Conservation (phyloP, 2,329 filamentous ascomycete genomes). For the Cordyceps fumosorosea region DNA sequence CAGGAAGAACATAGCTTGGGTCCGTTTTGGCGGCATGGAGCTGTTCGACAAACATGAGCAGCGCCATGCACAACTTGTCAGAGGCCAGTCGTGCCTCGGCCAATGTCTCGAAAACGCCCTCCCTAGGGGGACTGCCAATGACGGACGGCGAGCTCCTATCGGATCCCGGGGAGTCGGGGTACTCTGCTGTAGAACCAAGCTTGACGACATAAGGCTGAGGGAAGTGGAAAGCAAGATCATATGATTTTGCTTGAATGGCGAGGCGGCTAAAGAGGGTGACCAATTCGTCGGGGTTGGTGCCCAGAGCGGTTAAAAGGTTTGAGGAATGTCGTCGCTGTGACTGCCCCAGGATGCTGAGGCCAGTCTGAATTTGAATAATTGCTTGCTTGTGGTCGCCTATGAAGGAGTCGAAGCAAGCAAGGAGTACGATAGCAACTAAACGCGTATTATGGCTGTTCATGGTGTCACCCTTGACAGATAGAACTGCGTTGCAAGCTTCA, state of each 20-base stretch:
- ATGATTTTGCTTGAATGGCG: slow-evolving; percentile 60
- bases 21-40: slow-evolving; percentile 42
- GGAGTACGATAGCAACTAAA: slow-evolving; percentile 58
- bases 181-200: slow-evolving; percentile 23
- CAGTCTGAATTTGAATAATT: slow-evolving; percentile 54
- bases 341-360: slow-evolving; percentile 47
- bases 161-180: slow-evolving; percentile 34
- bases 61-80: slow-evolving; percentile 49
- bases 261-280: slow-evolving; percentile 57
- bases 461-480: slow-evolving; percentile 36
- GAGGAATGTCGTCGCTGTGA: slow-evolving; percentile 32
- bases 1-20: slow-evolving; percentile 47
- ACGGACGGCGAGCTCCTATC: slow-evolving; percentile 36
- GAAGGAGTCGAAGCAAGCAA: slow-evolving; percentile 64
- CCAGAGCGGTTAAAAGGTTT: slow-evolving; percentile 18
- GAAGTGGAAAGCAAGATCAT: slow-evolving; percentile 63
- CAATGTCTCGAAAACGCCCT: slow-evolving; percentile 38
- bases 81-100: slow-evolving; percentile 50
- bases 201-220: slow-evolving; percentile 55
- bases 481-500: slow-evolving; percentile 46
- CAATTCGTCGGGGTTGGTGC: slow-evolving; percentile 43
- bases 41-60: slow-evolving; percentile 53
- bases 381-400: slow-evolving; percentile 57
- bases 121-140: slow-evolving; percentile 17
- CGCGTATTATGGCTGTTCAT: slow-evolving; percentile 43